Evolutionary conservation across 352 stramenopile species (phyloP).

Genomic region (Phytophthora pluvialis): DNA sequence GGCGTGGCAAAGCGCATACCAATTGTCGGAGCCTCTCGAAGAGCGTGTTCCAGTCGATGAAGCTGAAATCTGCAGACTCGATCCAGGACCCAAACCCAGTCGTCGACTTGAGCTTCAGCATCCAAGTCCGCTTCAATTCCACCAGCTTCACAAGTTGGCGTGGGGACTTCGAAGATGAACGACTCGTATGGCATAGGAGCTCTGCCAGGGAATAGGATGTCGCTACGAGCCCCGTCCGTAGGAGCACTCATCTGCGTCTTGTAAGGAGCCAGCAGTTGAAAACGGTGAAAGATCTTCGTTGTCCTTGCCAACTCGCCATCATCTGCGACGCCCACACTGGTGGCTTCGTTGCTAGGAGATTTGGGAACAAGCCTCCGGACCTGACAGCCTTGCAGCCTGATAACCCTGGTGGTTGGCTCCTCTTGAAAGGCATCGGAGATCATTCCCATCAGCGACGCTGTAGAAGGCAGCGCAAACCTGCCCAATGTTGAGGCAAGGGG

Average conservation of each 20-base stretch:
- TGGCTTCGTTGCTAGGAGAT: constrained; percentile 10
- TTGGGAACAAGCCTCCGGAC: constrained; percentile 38
- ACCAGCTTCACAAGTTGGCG: constrained; percentile 5
- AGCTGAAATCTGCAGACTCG: constrained; percentile 56
- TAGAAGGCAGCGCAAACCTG: constrained; percentile 53
- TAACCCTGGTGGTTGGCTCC: constrained; percentile 31
- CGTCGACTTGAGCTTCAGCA: constrained; percentile 20
- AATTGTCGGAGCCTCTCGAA: constrained; percentile 34
- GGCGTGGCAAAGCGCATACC: constrained; percentile 14
- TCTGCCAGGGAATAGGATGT: constrained; percentile 12
- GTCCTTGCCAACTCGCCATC: background rate
- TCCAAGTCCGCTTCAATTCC: constrained; percentile 9
- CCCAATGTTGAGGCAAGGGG: constrained; percentile 13
- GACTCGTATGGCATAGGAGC: constrained; percentile 38
- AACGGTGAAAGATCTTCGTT: constrained; percentile 25
- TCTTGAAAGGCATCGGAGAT: constrained; percentile 55
- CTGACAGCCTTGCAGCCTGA: constrained; percentile 63
- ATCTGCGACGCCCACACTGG: background rate
- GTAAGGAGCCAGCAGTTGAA: constrained; percentile 51
- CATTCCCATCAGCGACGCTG: constrained; percentile 55
- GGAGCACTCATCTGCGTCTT: constrained; percentile 23
- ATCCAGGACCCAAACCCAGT: constrained; percentile 48
- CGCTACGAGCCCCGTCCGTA: constrained; percentile 2
- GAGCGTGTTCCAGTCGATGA: constrained; percentile 49
- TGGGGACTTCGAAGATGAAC: constrained; percentile 47